Evolutionary conservation across 2,329 filamentous ascomycete species (phyloP).

Genomic region (Fusarium redolens): DNA sequence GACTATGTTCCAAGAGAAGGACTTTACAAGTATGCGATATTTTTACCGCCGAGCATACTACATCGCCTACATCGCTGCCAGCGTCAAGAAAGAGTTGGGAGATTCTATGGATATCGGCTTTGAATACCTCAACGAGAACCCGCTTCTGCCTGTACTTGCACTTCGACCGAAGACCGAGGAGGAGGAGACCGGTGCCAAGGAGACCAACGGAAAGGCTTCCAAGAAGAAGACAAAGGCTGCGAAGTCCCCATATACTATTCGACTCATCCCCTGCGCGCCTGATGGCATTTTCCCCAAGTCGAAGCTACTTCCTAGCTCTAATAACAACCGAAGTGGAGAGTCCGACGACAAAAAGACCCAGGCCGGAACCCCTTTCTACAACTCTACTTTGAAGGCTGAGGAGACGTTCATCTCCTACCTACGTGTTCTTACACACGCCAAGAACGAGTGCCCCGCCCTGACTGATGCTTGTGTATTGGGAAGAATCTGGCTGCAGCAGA

Average conservation of each 20-base stretch:
- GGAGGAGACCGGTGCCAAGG: slow-evolving; percentile 24
- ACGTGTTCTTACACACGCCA: slow-evolving; percentile 76
- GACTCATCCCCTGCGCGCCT: slow-evolving; percentile 80
- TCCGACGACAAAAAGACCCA: slow-evolving; percentile 55
- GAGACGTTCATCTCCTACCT: slow-evolving; percentile 79
- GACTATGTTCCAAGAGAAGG: slow-evolving; percentile 88
- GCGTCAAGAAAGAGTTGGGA: slow-evolving; percentile 69
- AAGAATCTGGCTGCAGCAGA: slow-evolving; percentile 87
- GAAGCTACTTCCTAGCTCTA: slow-evolving; percentile 77
- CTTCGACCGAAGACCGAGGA: slow-evolving; percentile 52
- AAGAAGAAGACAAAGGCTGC: slow-evolving; percentile 43
- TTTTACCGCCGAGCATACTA: slow-evolving; percentile 96
- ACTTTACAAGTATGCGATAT: slow-evolving; percentile 91
- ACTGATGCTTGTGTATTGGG: slow-evolving; percentile 88
- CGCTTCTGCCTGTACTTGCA: slow-evolving; percentile 75
- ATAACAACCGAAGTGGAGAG: slow-evolving; percentile 72
- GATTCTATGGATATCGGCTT: slow-evolving; percentile 70
- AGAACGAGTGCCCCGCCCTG: slow-evolving; percentile 77
- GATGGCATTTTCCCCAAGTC: slow-evolving; percentile 74
- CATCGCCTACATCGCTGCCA: slow-evolving; percentile 81
- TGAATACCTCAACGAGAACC: slow-evolving; percentile 77
- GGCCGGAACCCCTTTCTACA: slow-evolving; percentile 83
- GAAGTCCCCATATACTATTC: slow-evolving; percentile 67
- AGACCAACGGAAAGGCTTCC: slow-evolving; percentile 26
- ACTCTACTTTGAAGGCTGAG: slow-evolving; percentile 84